Evolutionary conservation across 2,329 filamentous ascomycete species (phyloP), one percentile per base, ranked within the genome.

Genomic region (Mycocentrospora acerina): DNA sequence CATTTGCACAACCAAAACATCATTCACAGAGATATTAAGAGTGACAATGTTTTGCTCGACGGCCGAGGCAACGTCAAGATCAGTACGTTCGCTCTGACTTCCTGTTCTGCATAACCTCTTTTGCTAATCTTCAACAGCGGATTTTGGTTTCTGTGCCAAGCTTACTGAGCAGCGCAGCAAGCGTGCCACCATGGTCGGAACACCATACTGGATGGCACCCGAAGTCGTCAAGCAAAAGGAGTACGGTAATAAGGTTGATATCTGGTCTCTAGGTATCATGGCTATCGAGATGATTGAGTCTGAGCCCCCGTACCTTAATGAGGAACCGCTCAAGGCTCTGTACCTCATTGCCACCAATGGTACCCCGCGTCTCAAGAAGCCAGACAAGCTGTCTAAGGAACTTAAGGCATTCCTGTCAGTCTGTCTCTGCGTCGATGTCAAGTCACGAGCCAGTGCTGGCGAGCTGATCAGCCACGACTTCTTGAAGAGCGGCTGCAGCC

Each of bases 211-310:
- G 93, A 98, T 98, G 93, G 93, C 93, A 7, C 93, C 93, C 25
- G 93, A 98, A 70, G 93, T 98, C 29, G 93, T 98, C 66, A 97
- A 97, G 75, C 93, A 97, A 69, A 97, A 97, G 75, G 91, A 96
- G 70, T 98, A 98, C 62, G 93, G 91, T 26, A 87, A 88, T 63
- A 97, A 97, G 77, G 93, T 97, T 48, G 93, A 98, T 64, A 95
- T 97, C 64, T 98, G 93, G 93, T 96, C 90, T 19, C 76, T 98
- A 46, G 93, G 93, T 62, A 98, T 98, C 72, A 98, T 97, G 93
- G 91, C 93, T 16, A 97, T 98, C 61, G 93, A 98, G 71, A 96
- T 98, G 93, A 97, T 97, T 62, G 93, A 98, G 68, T 95, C 89
- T 13, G 93, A 98, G 69, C 93, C 93, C 5, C 93, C 93, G 0